These are phyloP conservation scores for Rhodotorula graminis DNA, from an alignment of 768 basidiomycete genomes.

Conservation along the genomic window DNA sequence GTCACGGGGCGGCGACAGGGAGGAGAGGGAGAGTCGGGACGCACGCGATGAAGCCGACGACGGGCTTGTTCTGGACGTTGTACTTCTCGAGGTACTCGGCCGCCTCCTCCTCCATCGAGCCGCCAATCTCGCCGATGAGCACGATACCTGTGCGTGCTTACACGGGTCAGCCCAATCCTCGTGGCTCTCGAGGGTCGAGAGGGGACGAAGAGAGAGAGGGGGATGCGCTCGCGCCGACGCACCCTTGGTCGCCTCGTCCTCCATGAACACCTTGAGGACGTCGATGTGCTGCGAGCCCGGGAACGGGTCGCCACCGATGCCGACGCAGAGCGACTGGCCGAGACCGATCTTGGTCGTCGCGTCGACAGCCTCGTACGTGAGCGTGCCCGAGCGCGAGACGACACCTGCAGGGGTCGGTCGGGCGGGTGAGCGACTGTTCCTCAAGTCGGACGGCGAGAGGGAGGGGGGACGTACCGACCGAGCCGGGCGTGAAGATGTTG, in stretches of 20 bases:
- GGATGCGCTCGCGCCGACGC: too few relatives aligned
- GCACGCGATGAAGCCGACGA: constrained; percentile 88
- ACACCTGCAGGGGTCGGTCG: constrained; percentile 59
- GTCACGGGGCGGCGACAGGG: neutral
- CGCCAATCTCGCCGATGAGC: constrained; percentile 97
- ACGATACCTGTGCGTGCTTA: constrained; percentile 76
- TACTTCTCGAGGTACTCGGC: constrained; percentile 89
- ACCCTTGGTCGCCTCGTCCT: constrained; percentile 92
- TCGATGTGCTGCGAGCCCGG: constrained; percentile 93
- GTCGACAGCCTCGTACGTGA: constrained; percentile 96
- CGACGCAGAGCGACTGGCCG: constrained; percentile 92
- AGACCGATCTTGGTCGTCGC: constrained; percentile 85
- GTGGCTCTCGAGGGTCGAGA: too few relatives aligned
- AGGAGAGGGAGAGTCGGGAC: neutral
- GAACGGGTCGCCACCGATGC: constrained; percentile 97
- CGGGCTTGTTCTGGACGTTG: constrained; percentile 94
- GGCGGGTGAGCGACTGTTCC: neutral
- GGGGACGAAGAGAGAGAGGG: neutral
- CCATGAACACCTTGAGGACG: constrained; percentile 90
- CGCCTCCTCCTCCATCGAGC: constrained; percentile 96
- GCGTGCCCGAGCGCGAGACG: constrained; percentile 87
- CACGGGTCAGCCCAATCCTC: too few relatives aligned
- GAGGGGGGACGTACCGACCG: constrained; percentile 63
- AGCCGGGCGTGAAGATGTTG: constrained; percentile 93
- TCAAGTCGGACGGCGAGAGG: neutral